Evolutionary conservation across 805 yeast genomes (phyloP).

Genomic region (Candida broadrunensis): DNA sequence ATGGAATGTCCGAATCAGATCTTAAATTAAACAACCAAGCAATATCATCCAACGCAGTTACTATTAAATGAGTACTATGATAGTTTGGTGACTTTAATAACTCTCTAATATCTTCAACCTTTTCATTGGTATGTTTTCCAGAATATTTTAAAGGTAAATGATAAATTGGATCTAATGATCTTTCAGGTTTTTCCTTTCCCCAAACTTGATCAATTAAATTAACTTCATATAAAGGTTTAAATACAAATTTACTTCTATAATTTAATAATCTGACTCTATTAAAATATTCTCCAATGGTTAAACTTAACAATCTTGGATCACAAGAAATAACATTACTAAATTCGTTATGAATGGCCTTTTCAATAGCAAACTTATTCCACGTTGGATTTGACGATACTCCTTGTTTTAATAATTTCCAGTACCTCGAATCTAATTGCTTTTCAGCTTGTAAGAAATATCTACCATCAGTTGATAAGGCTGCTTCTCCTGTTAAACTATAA

Average conservation of each 20-base stretch:
- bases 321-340: constrained; percentile 63
- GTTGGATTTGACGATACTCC: constrained; percentile 67
- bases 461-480: constrained; percentile 90
- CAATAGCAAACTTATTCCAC: constrained; percentile 74
- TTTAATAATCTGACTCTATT: constrained; percentile 18
- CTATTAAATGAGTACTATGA: constrained; percentile 38
- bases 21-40: constrained; percentile 90
- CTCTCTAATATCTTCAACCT: constrained; percentile 26
- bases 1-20: constrained; percentile 72
- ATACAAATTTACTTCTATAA: constrained; percentile 20
- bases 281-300: constrained; percentile 42
- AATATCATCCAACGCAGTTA: constrained; percentile 80
- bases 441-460: constrained; percentile 91
- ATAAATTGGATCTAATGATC: constrained; percentile 33
- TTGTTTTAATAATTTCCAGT: constrained; percentile 78
- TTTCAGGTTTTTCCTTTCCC: constrained; percentile 31
- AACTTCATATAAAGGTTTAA: constrained; percentile 24
- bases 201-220: constrained; percentile 39
- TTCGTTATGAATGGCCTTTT: constrained; percentile 53
- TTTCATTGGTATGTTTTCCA: constrained; percentile 31
- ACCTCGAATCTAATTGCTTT: constrained; percentile 67
- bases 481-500: constrained; percentile 53
- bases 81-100: constrained; percentile 23
- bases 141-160: constrained; percentile 25
- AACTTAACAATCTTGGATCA: constrained; percentile 74